Conservation (phyloP, 495 filamentous ascomycete genomes). For the Astrocystis sublimbata region DNA sequence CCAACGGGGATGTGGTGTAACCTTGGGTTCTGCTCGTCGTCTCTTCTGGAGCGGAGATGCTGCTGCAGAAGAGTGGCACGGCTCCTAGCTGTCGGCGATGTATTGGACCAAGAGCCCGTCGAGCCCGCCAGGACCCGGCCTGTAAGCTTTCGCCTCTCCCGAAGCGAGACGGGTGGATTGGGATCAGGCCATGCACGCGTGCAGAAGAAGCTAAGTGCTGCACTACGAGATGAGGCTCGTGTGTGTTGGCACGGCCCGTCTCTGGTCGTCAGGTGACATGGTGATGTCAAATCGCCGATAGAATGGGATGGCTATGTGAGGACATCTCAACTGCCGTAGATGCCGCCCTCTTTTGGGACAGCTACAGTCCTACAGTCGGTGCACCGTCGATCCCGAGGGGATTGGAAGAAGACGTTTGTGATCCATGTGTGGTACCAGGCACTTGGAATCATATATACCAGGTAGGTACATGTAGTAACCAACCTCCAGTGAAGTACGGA, state of each 20-base stretch:
- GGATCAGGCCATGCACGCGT: not conserved
- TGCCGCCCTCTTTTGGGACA: not conserved
- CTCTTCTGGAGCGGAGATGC: conserved; percentile 8
- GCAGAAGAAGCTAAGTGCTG: not conserved
- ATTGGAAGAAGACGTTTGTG: not conserved
- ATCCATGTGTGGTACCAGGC: not conserved
- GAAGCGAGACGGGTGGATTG: not conserved
- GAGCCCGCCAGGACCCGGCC: not conserved
- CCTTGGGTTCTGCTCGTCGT: conserved; percentile 1
- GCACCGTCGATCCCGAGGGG: not conserved
- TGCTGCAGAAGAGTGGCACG: conserved; percentile 3
- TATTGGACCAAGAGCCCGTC: not conserved
- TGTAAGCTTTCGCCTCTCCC: not conserved
- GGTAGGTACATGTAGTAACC: not conserved
- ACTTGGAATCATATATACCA: not conserved
- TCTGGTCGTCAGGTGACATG: not conserved
- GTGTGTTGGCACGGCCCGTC: conserved; percentile 7
- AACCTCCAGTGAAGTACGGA: not conserved
- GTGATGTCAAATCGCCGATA: not conserved
- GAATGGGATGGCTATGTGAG: not conserved
- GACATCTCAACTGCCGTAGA: not conserved
- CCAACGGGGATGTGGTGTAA: conserved; percentile 2
- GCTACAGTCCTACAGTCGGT: not conserved
- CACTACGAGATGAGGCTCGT: not conserved
- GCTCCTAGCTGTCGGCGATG: not conserved